Evolutionary conservation across 805 yeast species (phyloP).

Genomic region (Kazachstania psychrophila): DNA sequence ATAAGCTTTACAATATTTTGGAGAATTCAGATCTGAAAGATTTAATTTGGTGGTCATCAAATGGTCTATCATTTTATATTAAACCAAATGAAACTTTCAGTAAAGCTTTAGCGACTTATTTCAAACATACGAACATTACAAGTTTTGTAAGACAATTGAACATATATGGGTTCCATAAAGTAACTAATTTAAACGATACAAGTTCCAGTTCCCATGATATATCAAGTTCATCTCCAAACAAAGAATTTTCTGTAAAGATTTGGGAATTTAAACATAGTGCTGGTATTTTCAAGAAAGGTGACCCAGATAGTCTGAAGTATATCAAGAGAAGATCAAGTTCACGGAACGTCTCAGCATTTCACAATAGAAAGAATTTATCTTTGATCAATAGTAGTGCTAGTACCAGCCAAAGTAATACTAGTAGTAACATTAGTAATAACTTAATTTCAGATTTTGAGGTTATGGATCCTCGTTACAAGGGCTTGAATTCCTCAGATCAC

Average conservation of each 20-base stretch:
- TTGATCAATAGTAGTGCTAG: not conserved
- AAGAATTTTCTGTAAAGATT: constrained; percentile 15
- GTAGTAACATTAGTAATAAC: not conserved
- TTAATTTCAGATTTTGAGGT: constrained; percentile 14
- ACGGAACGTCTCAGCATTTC: constrained; percentile 20
- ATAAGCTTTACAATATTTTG: constrained; percentile 83
- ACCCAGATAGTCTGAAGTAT: constrained; percentile 56
- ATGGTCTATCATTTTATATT: constrained; percentile 67
- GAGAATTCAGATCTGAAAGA: constrained; percentile 66
- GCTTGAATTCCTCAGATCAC: not conserved
- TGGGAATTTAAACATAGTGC: constrained; percentile 92
- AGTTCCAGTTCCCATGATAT: not conserved
- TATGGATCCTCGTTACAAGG: not conserved
- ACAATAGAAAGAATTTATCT: constrained; percentile 10
- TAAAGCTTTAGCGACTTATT: constrained; percentile 53
- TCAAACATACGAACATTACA: constrained; percentile 75
- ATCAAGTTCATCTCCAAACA: not conserved
- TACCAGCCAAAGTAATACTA: constrained; percentile 2
- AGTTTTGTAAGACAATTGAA: constrained; percentile 71
- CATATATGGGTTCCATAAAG: constrained; percentile 78
- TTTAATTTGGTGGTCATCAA: constrained; percentile 76
- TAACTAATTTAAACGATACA: constrained; percentile 21
- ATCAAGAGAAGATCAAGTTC: constrained; percentile 70
- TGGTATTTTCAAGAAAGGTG: constrained; percentile 72
- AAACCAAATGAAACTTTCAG: constrained; percentile 82